Conservation (phyloP, 805 yeast genomes). For the Wickerhamiella bombiphila region DNA sequence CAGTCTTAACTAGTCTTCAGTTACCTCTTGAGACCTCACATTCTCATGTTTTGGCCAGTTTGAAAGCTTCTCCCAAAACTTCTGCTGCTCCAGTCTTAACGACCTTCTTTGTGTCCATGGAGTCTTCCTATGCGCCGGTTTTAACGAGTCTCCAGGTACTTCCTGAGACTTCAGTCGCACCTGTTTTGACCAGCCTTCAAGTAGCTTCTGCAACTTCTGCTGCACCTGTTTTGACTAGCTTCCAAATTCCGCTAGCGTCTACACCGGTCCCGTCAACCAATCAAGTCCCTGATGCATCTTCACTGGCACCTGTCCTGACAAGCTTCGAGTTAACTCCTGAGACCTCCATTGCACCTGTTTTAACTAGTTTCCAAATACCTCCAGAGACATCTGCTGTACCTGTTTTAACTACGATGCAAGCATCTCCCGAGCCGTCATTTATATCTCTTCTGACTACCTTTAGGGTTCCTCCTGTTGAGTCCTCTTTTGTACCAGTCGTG, state of each 20-base stretch:
- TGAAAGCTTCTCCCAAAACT: neutral
- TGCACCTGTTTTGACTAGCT: neutral
- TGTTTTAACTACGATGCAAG: neutral
- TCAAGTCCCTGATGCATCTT: neutral
- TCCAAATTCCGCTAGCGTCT: neutral
- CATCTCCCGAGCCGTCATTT: neutral
- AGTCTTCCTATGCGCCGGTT: conserved; percentile 1
- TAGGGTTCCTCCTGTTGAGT: neutral
- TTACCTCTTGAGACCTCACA: neutral
- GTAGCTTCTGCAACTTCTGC: neutral
- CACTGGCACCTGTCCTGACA: neutral
- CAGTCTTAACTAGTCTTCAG: neutral
- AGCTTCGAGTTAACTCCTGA: neutral
- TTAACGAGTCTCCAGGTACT: neutral
- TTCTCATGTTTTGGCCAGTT: neutral
- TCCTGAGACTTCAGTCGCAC: neutral
- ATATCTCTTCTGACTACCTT: neutral
- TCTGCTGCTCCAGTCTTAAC: conserved; percentile 1
- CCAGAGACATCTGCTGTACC: neutral
- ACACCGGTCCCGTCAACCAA: neutral
- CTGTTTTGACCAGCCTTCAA: neutral
- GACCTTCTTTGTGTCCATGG: neutral
- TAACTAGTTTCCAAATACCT: neutral
- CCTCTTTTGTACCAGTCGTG: neutral
- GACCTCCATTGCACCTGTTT: neutral